Conservation (phyloP, 129 eudicot genomes). For the Tagetes erecta region DNA sequence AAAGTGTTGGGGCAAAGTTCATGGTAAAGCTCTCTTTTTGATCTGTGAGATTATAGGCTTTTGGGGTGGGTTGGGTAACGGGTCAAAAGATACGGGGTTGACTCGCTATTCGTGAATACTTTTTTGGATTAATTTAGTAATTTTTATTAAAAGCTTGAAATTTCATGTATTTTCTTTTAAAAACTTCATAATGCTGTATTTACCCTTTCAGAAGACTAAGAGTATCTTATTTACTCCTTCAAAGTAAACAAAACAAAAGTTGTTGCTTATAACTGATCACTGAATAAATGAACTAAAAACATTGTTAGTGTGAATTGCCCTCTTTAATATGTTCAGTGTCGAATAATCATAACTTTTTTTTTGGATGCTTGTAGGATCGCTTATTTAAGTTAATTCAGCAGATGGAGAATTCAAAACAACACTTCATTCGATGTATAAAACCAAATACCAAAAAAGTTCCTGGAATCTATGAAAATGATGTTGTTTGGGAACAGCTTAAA, state of each 20-base stretch:
- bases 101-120: not conserved
- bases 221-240: not conserved
- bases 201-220: not conserved
- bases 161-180: not conserved
- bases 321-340: not conserved
- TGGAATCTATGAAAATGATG: conserved; percentile 61
- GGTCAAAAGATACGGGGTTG: not conserved
- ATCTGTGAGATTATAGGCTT: not conserved
- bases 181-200: not conserved
- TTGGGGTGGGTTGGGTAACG: not conserved
- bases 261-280: not conserved
- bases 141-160: not conserved
- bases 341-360: not conserved
- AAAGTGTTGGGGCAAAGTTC: conserved; percentile 73
- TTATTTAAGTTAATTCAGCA: conserved; percentile 73
- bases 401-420: conserved; percentile 74
- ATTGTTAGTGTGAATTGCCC: not conserved
- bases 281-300: not conserved
- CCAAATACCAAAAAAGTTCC: conserved; percentile 85
- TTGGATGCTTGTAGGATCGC: conserved; percentile 61
- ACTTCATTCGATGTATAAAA: conserved; percentile 89
- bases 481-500: conserved; percentile 71
- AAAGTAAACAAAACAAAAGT: not conserved
- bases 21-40: conserved; percentile 49
- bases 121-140: not conserved